A percentile compares a stretch with the other conserved stretches of the same genome.
phyloP scores from a whole-genome alignment of 2,329 filamentous ascomycete genomes.

The Amesomyces nigricolor region DNA sequence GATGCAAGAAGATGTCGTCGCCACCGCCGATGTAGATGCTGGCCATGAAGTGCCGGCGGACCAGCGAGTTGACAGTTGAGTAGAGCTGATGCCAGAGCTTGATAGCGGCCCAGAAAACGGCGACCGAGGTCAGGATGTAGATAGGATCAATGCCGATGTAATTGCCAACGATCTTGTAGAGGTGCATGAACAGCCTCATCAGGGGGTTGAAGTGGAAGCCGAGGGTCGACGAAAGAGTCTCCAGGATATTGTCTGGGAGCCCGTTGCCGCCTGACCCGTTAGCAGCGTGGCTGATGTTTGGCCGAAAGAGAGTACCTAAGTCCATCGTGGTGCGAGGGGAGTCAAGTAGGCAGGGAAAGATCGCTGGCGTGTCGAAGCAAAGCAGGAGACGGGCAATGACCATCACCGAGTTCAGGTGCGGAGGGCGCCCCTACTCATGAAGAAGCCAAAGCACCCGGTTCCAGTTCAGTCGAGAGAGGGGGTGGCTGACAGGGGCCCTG shows the following conservation, averaged over 20 bases:
- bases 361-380: background rate
- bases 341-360: background rate
- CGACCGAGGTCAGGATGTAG: conserved; percentile 40
- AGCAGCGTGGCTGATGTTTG: conserved; percentile 20
- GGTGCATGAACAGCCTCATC: conserved; percentile 37
- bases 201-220: conserved; percentile 39
- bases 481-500: too few species aligned
- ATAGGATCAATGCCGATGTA: conserved; percentile 47
- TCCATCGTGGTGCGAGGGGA: conserved; percentile 22
- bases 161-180: conserved; percentile 41
- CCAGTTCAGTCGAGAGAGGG: too few species aligned
- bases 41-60: conserved; percentile 45
- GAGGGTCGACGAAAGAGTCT: conserved; percentile 41
- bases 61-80: conserved; percentile 28
- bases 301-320: conserved; percentile 22
- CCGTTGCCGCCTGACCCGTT: conserved; percentile 17
- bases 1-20: conserved; percentile 53
- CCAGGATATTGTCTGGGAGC: conserved; percentile 32
- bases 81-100: conserved; percentile 36
- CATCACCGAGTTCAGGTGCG: too few species aligned
- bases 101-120: conserved; percentile 43
- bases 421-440: too few species aligned
- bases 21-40: conserved; percentile 48
- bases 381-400: background rate
- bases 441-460: too few species aligned